Percentiles rank a stretch among this genome's conserved stretches.
Evolutionary conservation across 768 basidiomycete genomes (phyloP).

Genomic region (Amanita inopinata): DNA sequence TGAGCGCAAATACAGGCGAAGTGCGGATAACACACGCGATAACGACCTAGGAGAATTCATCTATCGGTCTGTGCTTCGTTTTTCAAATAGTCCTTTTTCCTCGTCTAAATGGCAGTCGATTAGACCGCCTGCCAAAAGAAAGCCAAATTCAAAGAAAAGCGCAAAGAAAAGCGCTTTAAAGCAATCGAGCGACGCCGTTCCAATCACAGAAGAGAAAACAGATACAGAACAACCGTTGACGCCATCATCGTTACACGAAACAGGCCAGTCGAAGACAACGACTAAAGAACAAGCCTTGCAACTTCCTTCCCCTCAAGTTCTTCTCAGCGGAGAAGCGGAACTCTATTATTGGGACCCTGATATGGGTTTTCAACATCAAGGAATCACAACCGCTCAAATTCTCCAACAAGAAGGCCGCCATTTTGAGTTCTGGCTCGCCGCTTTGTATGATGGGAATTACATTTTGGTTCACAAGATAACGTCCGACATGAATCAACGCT

Average conservation of each 20-base stretch:
- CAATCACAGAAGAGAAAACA: neutral
- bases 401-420: constrained; percentile 30
- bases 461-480: constrained; percentile 53
- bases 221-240: constrained; percentile 1
- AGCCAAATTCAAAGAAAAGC: constrained; percentile 14
- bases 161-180: neutral
- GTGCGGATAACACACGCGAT: constrained; percentile 60
- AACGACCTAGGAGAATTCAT: constrained; percentile 71
- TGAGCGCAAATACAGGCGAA: constrained; percentile 78
- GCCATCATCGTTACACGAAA: constrained; percentile 6
- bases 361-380: constrained; percentile 43
- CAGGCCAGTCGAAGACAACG: neutral
- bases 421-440: constrained; percentile 53
- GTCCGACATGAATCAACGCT: constrained; percentile 64
- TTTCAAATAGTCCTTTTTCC: neutral
- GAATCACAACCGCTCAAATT: constrained; percentile 45
- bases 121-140: constrained; percentile 27
- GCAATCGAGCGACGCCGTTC: neutral
- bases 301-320: constrained; percentile 6
- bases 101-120: neutral
- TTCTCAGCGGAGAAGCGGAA: constrained; percentile 37
- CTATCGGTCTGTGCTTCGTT: constrained; percentile 50
- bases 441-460: constrained; percentile 38
- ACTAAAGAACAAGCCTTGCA: constrained; percentile 1
- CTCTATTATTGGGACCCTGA: constrained; percentile 57